Conservation (phyloP, 805 yeast genomes). For the Saturnispora kantuleensis region DNA sequence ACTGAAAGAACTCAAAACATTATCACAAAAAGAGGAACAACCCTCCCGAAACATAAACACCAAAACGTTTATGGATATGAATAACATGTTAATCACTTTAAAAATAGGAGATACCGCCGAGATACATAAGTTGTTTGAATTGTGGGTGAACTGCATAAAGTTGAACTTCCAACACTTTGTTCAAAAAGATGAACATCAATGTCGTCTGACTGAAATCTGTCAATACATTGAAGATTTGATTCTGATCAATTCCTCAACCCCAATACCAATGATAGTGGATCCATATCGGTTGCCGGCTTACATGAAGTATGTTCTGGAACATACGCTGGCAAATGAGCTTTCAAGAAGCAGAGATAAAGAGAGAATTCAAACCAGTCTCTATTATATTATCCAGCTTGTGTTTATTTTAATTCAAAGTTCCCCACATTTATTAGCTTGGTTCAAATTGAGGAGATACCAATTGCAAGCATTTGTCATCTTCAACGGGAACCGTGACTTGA, state of each 20-base stretch:
- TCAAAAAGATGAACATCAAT: background rate
- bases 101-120: background rate
- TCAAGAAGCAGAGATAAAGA: background rate
- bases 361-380: conserved; percentile 5
- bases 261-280: background rate
- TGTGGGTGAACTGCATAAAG: conserved; percentile 10
- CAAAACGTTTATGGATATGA: background rate
- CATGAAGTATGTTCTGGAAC: conserved; percentile 2
- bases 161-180: conserved; percentile 10
- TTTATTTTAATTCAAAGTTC: conserved; percentile 4
- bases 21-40: background rate
- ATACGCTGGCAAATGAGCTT: conserved; percentile 8
- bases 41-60: background rate
- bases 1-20: background rate
- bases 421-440: background rate
- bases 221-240: conserved; percentile 11
- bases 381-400: conserved; percentile 10
- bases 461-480: conserved; percentile 17
- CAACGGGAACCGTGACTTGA: conserved; percentile 12
- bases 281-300: conserved; percentile 1
- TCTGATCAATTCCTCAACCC: conserved; percentile 1
- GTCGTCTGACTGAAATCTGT: conserved; percentile 6
- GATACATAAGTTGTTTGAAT: conserved; percentile 8
- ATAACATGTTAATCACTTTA: background rate
- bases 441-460: conserved; percentile 4